Evolutionary conservation across 2,329 filamentous ascomycete genomes (phyloP), one percentile per base, ranked within the genome.

Genomic region (Cladobotryum mycophilum): DNA sequence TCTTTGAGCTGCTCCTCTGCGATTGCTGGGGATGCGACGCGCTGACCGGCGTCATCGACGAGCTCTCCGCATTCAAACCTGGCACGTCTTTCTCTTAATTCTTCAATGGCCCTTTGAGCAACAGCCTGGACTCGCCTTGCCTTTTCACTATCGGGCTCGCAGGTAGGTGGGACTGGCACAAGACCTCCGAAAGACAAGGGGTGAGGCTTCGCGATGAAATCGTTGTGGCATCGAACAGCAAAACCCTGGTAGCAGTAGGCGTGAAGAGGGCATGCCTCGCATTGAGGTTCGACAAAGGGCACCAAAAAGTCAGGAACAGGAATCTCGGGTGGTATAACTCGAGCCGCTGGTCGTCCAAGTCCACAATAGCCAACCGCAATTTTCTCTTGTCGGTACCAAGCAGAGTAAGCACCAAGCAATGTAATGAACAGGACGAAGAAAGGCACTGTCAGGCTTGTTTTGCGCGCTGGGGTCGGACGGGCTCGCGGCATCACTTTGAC

Each of bases 331-430:
- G 78, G 76, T 15, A 81, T 65, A 30, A 82, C 63, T 56, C 73
- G 63, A 33, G 70, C 73, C 2, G 76, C 80, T 44, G 81, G 75
- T 48, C 84, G 81, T 20, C 87, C 93, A 48, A 95, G 80, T 12
- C 91, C 90, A 65, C 93, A 99, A 64, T 95, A 99, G 34, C 95
- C 93, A 17, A 97, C 89, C 14, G 89, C 86, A n/a, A 96, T 75
- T 76, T 97, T 97, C 69, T 99, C 93, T 64, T 96, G 89, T 45
- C 92, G 79, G 73, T 91, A 99, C 80, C 91, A 93, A 8, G 81
- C 81, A 30, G 78, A 86, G 56, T 95, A 89, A 1, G 85, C 82
- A 33, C 79, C 79, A 6, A 93, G 67, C 9, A 93, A 70, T 0
- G 86, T 84, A 17, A 87, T 64, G 3, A 92, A 65, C 2, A 96